Evolutionary conservation across 2,329 filamentous ascomycete genomes (phyloP).

Genomic region (Botrytis galanthina): DNA sequence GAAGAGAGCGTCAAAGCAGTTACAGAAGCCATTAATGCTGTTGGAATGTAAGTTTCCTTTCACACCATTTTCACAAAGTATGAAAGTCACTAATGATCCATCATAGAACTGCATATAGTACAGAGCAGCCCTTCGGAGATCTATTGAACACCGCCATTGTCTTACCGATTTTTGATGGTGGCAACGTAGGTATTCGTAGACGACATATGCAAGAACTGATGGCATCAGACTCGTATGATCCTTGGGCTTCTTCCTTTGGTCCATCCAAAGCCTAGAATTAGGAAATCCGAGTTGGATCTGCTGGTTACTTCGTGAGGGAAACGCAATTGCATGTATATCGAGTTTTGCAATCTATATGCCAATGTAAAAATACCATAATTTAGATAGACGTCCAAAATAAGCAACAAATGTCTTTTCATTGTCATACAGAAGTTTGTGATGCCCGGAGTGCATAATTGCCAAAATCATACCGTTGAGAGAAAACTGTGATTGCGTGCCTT

Average conservation of each 20-base stretch:
- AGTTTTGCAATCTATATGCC: background rate
- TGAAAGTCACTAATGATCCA: conserved; percentile 18
- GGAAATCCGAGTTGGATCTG: background rate
- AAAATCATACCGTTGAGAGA: background rate
- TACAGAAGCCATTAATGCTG: conserved; percentile 50
- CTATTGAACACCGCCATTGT: conserved; percentile 47
- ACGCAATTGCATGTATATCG: background rate
- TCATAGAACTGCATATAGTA: conserved; percentile 16
- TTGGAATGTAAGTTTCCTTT: conserved; percentile 46
- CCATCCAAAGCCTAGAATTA: conserved; percentile 5
- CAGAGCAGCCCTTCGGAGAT: conserved; percentile 41
- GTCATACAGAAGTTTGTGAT: background rate
- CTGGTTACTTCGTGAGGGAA: background rate
- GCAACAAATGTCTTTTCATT: background rate
- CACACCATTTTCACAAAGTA: background rate
- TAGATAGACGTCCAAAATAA: background rate
- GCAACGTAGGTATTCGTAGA: conserved; percentile 52
- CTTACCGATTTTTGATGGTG: conserved; percentile 52
- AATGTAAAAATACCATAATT: background rate
- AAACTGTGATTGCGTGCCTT: background rate
- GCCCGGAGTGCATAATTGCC: background rate
- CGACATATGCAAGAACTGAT: conserved; percentile 49
- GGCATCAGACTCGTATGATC: conserved; percentile 44
- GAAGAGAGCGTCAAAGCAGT: conserved; percentile 50
- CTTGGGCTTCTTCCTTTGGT: conserved; percentile 44